Evolutionary conservation across 192 early-diverging fungal genomes (phyloP), one percentile per base, ranked within the genome.

Genomic region (Phlyctochytrium bullatum): DNA sequence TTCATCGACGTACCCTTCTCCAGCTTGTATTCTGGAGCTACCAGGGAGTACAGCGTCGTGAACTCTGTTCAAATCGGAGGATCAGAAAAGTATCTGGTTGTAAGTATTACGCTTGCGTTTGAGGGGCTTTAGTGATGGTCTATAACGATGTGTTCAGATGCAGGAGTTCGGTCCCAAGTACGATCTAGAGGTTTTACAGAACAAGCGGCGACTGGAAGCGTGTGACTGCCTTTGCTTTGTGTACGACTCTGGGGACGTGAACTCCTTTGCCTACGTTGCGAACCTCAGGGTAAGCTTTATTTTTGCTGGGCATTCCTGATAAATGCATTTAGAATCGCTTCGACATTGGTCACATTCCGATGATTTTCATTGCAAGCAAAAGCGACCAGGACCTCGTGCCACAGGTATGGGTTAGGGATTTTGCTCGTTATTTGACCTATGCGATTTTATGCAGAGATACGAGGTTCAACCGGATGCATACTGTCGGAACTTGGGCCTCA

Each of bases 21-120:
- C 6, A 79, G 85, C 14, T 81, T 84, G 24, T 94, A 96, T 74
- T 69, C 76, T 65, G 89, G 93, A 0, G 93, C 97, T 0, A 80
- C 81, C 4, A 85, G 86, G 52, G 78, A 88, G 1, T 91, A 91
- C 64, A 87, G 85, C 33, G 92, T 91, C 0, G 97, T 98, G 2
- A 98, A 96, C 72, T 93, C 96, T 2, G 93, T 97, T 1, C 94
- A 98, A 64, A 91, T 95, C 66, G 91, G 92, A 61, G 97, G 96
- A 0, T 81, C 86, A 6, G 95, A 96, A 66, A 96, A 94, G 65
- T 97, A 98, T 72, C 75, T 99, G 23, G 93, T 97, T 74, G 90
- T 93, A 81, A 60, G 81, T 73, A 12, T 36, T 29, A 20, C 59
- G 17, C 33, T 75, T 10, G 28, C 33, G 50, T n/a, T 24, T 35